Evolutionary conservation across 371 early-diverging fungal genomes (phyloP).

Genomic region (Mucor indicus): DNA sequence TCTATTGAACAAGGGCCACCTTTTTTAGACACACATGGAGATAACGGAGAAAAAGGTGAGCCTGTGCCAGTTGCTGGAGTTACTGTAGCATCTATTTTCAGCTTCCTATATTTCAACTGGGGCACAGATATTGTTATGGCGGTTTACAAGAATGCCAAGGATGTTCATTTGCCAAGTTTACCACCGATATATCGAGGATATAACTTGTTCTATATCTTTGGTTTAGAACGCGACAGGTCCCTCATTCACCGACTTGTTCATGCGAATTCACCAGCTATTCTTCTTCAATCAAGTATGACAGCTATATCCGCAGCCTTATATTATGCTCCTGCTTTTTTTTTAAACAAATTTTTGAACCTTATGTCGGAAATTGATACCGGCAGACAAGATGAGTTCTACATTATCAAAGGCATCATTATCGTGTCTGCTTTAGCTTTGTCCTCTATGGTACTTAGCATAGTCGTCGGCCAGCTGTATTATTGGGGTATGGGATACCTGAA

Average conservation of each 20-base stretch:
- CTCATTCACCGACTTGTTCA: conserved; percentile 19
- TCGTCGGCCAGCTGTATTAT: conserved; percentile 48
- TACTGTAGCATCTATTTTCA: conserved; percentile 20
- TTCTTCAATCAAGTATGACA: conserved; percentile 11
- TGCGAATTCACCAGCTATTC: conserved; percentile 14
- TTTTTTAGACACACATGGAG: conserved; percentile 13
- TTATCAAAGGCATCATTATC: conserved; percentile 4
- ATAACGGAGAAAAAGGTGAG: neutral
- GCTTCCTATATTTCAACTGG: conserved; percentile 23
- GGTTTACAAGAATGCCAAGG: conserved; percentile 5
- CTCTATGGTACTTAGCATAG: conserved; percentile 30
- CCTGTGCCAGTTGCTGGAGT: conserved; percentile 6
- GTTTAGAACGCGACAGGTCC: conserved; percentile 1
- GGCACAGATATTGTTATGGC: conserved; percentile 1
- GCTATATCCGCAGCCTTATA: conserved; percentile 9
- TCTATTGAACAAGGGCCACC: conserved; percentile 23
- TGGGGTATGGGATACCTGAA: conserved; percentile 29
- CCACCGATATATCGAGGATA: conserved; percentile 14
- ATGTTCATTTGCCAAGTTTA: conserved; percentile 14
- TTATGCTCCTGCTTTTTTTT: conserved; percentile 25
- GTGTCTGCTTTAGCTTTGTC: conserved; percentile 18
- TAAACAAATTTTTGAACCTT: conserved; percentile 20
- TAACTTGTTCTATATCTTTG: conserved; percentile 19
- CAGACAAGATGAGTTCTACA: conserved; percentile 3
- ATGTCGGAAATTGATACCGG: conserved; percentile 16